Evolutionary conservation across 768 basidiomycete species (phyloP), one percentile per base, ranked within the genome.

Genomic region (Lactifluus piperatus): DNA sequence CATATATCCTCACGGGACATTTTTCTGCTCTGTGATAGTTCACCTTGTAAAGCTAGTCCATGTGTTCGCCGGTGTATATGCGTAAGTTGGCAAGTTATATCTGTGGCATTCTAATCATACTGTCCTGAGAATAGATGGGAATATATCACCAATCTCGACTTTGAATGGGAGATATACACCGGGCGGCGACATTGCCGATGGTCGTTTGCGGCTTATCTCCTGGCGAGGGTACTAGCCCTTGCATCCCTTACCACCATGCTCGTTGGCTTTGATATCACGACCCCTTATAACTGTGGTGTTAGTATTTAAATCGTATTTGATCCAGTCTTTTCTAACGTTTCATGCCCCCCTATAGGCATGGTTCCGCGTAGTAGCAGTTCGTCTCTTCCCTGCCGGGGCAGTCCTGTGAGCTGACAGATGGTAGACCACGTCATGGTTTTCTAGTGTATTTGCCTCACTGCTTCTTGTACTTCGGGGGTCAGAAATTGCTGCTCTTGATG

Each of bases 91-190:
- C 24, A 18, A 5, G 8, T 14, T n/a, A 11, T 16, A 26, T 10
- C 26, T 11, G 6, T 10, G 11, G n/a, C 32, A 22, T 2, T 32
- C 27, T 47, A 7, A 51, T 26, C n/a, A 24, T 30, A 13, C 7
- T 14, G 8, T 30, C 16, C 14, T 22, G 20, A 44, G 10, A 44
- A 20, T 14, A 62, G 60, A 9, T 62, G 61, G 57, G 61, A 62
- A 11, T 54, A 32, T 22, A n/a, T 62, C 47, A 62, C 51, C 24
- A 58, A 48, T 24, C 51, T 62, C 13, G 47, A 39, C 41, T 62
- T 62, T 18, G 57, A 57, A n/a, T 62, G 56, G 60, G 56, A 62
- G 32, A 32, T 62, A 51, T 60, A 50, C 51, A 60, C 61, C 7
- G 51, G 57, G 10, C 46, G 18, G 26, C 46, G 61, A 36, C 61